phyloP scores from a whole-genome alignment of 2,329 filamentous ascomycete species.

The Talaromyces sp. region DNA sequence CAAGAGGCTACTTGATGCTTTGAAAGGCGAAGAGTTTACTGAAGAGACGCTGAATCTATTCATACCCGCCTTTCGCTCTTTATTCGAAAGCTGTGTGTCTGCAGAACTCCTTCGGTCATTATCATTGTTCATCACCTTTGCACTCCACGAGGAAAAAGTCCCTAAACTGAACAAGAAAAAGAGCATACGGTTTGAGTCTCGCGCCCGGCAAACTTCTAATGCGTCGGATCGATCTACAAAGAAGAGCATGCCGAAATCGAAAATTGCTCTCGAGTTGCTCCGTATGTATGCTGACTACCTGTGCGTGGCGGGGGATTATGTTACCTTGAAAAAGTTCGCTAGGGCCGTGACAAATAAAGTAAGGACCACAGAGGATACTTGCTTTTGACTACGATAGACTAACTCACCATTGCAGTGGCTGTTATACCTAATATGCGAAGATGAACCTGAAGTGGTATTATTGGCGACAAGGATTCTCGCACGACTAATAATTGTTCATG shows the following conservation, averaged over 20 bases:
- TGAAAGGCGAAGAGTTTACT: conserved; percentile 77
- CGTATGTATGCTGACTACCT: conserved; percentile 72
- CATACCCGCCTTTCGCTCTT: conserved; percentile 69
- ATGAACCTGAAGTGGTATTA: conserved; percentile 75
- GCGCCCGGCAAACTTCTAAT: conserved; percentile 22
- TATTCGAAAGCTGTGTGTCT: conserved; percentile 75
- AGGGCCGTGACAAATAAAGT: conserved; percentile 94
- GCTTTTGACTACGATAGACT: background rate
- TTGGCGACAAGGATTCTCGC: conserved; percentile 78
- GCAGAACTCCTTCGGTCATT: conserved; percentile 81
- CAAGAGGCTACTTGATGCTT: conserved; percentile 80
- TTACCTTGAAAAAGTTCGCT: conserved; percentile 78
- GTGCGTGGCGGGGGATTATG: conserved; percentile 64
- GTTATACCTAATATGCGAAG: conserved; percentile 81
- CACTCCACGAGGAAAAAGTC: conserved; percentile 63
- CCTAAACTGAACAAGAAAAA: conserved; percentile 43
- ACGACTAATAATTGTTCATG: conserved; percentile 76
- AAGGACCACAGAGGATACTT: conserved; percentile 23
- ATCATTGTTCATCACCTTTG: conserved; percentile 88
- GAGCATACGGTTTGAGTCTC: conserved; percentile 33
- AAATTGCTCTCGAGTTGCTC: conserved; percentile 70
- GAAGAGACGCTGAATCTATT: conserved; percentile 70
- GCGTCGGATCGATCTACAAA: conserved; percentile 26
- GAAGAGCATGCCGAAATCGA: conserved; percentile 52
- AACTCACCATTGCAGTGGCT: conserved; percentile 61